phyloP scores from a whole-genome alignment of 2,329 filamentous ascomycete species.

The Aspergillus clavatus region DNA sequence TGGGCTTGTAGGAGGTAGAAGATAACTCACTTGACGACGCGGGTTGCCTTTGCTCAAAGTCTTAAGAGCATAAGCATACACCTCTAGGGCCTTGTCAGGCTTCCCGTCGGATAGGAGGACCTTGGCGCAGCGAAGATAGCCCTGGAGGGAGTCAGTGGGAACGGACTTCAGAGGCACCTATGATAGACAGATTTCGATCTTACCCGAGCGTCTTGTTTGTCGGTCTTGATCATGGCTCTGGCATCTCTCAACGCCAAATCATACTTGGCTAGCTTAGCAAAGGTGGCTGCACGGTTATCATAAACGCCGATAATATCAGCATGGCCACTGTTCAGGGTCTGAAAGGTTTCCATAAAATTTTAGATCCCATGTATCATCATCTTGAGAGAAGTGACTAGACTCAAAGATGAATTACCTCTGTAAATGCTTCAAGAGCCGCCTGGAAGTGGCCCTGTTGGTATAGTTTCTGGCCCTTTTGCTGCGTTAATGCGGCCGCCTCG shows the following conservation, averaged over 20 bases:
- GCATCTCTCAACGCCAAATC: conserved; percentile 52
- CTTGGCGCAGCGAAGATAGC: conserved; percentile 54
- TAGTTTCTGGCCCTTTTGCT: conserved; percentile 39
- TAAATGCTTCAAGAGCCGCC: conserved; percentile 41
- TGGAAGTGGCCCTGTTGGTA: conserved; percentile 43
- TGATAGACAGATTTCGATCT: background rate
- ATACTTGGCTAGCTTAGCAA: conserved; percentile 49
- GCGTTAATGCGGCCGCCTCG: conserved; percentile 21
- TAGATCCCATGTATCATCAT: no score
- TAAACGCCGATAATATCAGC: conserved; percentile 40
- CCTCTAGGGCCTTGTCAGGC: conserved; percentile 48
- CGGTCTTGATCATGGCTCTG: conserved; percentile 51
- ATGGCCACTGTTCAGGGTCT: conserved; percentile 37
- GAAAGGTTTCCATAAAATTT: background rate
- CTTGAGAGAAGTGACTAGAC: conserved; percentile 9
- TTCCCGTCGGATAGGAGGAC: conserved; percentile 45
- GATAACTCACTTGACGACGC: conserved; percentile 25
- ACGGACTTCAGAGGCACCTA: background rate
- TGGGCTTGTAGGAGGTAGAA: background rate
- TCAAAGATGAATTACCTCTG: conserved; percentile 28
- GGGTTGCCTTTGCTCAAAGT: conserved; percentile 42
- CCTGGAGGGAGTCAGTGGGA: conserved; percentile 26
- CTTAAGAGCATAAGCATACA: conserved; percentile 57
- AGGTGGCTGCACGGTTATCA: conserved; percentile 53
- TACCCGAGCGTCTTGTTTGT: conserved; percentile 49